Evolutionary conservation across 345 rosid genomes (phyloP).

Genomic region (Angophora floribunda): DNA sequence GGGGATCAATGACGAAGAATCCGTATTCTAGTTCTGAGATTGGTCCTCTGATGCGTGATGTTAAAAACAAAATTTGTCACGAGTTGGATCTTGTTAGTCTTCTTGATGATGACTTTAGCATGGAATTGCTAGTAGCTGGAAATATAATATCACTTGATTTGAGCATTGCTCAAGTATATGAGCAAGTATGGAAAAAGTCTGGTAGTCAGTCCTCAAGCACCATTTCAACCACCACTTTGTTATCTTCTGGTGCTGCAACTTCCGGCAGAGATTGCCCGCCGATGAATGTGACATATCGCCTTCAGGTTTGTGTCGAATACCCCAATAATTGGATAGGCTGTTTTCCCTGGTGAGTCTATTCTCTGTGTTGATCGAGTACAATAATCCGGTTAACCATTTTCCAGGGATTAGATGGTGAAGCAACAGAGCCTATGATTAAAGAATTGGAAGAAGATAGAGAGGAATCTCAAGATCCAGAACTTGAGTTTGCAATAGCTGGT

Average conservation of each 20-base stretch:
- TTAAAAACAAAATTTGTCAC: constrained; percentile 93
- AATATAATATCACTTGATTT: constrained; percentile 95
- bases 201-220: constrained; percentile 60
- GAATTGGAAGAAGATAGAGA: constrained; percentile 99
- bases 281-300: constrained; percentile 95
- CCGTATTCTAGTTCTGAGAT: constrained; percentile 97
- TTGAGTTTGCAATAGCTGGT: constrained; percentile 97
- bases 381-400: background rate
- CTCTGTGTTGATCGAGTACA: background rate
- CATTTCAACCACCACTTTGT: constrained; percentile 43
- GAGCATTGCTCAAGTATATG: constrained; percentile 96
- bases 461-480: constrained; percentile 97
- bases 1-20: constrained; percentile 98
- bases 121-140: constrained; percentile 97
- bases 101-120: constrained; percentile 91
- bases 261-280: constrained; percentile 81
- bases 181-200: constrained; percentile 98
- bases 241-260: constrained; percentile 46
- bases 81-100: constrained; percentile 85
- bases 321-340: background rate
- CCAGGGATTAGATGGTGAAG: constrained; percentile 99
- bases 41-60: constrained; percentile 99
- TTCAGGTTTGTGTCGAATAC: constrained; percentile 56
- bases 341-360: background rate
- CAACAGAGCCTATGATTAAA: constrained; percentile 99